Evolutionary conservation across 2,329 filamentous ascomycete genomes (phyloP), one percentile per base, ranked within the genome.

Genomic region (Pyrenochaeta sp.): DNA sequence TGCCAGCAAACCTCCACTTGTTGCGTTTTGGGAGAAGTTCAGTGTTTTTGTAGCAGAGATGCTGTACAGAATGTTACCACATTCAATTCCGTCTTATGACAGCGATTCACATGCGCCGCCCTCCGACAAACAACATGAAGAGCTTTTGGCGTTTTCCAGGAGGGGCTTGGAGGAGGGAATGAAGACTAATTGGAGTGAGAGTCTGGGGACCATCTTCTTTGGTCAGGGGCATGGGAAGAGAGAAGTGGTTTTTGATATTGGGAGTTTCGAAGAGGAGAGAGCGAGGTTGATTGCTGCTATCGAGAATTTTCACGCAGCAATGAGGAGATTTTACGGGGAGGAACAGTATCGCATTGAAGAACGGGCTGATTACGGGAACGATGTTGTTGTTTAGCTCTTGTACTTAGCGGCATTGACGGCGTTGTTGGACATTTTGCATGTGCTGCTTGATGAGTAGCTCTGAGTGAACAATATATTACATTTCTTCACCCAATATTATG

Each of bases 81-180:
- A 58, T 8, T 52, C 22, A 1, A 59, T 65, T 8, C 68, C 69
- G 5, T 62, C 54, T 5, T 72, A 65, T 42, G 24, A 28, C 12
- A 61, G 64, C 8, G 56, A 68, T 3, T 56, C 58, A 15, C 43
- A 65, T 25, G 56, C 43, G 7, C 32, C 44, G 4, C 27, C 19
- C 2, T 15, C 25, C 0, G 45, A 52, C 4, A 50, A 37, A 19
- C 52, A 51, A 25, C 45, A 65, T 36, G 37, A 46, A 1, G 59
- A 61, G 1, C 61, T 76, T 2, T 52, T 72, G 0, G 42, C 65
- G 1, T 77, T 77, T 47, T 73, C 66, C 40, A 72, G 72, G 2
- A 78, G 77, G 34, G 81, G 83, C 27, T 66, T 87, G 3, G 68
- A 77, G 36, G 69, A 79, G 0, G 79, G 79, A 40, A 64, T 86